Evolutionary conservation across 257 asterid genomes (phyloP), one percentile per base, ranked within the genome.

Genomic region (Gentiana macrophylla): DNA sequence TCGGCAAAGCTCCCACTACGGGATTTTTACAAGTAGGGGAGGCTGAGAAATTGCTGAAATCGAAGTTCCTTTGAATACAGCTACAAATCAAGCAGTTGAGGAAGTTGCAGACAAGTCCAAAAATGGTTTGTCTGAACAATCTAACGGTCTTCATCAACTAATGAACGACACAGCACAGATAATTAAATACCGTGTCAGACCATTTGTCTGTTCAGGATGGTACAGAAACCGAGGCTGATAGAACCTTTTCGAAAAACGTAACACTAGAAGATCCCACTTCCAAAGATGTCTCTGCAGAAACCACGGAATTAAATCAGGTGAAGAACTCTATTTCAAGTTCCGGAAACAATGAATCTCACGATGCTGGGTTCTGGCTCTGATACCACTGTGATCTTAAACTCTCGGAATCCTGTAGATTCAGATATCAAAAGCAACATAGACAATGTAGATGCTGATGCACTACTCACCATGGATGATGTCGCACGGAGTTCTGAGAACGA

Each of bases 181-280:
- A 50, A 24, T 24, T 24, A 24, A 69, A 44, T 32, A 24, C 57
- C 6, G 79, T 44, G 61, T 48, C 55, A 51, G 64, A 35, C 15
- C 79, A 38, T 35, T 59, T 65, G 53, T 56, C 78, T 52, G 35
- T 61, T 36, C 63, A 62, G 60, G 78, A 80, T 53, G 70, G 58
- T 12, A 72, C 74, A 6, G 72, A 53, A 65, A 71, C 65, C 53
- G 61, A 46, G 52, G 60, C 69, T 4, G 67, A 71, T 49, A 37
- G 51, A 3, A 69, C 55, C 47, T 45, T n/a, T 41, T 69, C 34
- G 35, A 54, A 46, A 60, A 74, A 56, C 59, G 71, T 55, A 55
- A 50, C 61, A 4, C 62, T 57, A 12, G 75, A 61, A 50, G 67
- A 47, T 62, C 33, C 60, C 5, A 53, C 56, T 4, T 65, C 79